Base-by-base conservation (phyloP, 2,329 filamentous ascomycete genomes). In the Aspergillus sp. region DNA sequence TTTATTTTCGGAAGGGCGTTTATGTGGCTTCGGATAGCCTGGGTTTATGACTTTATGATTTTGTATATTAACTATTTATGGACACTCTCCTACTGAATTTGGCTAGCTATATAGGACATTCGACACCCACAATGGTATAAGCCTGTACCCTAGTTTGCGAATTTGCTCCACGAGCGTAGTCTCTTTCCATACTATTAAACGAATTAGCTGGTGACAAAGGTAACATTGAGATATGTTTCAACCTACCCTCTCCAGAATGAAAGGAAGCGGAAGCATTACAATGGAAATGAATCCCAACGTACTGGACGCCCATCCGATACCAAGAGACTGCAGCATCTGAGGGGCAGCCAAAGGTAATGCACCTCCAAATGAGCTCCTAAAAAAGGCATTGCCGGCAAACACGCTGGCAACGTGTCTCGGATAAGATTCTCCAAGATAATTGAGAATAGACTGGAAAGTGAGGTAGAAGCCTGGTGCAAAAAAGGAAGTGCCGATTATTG, bases 401-500 rank as follows among this genome's bases (percentile, higher is more conserved):
- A 68, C 72, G 3, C 63, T 69, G 4, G 72, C 71, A 4, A 64
- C 67, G 43, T 64, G 67, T 13, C 53, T 49, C 4, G 55, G 53
- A 45, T 64, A 66, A 1, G 62, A 55, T 43, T 65, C 61, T 33
- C 56, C 54, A 20, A 62, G 53, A 42, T 65, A 66, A 38, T 59
- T 59, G 15, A 60, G 52, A 15, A 60, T 49, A 12, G 52, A 53
- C 30, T 53, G 51, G 25, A 59, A 56, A 13, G 49, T 44, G 9
- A 54, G 48, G 15, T 53, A 48, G 23, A 55, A 51, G 4, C 58
- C 58, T 3, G 48, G 37, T n/a, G 49, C 77, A 61, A 76, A 77
- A 15, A 77, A 69, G 0, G 70, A 66, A 0, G 72, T 73, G 2
- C 73, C 75, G 12, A 79, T 56, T 4, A 79, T 72, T 0, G 76